Evolutionary conservation across 208 protist species (phyloP), one percentile per base, ranked within the genome.

Genomic region (Crithidia expoeki): DNA sequence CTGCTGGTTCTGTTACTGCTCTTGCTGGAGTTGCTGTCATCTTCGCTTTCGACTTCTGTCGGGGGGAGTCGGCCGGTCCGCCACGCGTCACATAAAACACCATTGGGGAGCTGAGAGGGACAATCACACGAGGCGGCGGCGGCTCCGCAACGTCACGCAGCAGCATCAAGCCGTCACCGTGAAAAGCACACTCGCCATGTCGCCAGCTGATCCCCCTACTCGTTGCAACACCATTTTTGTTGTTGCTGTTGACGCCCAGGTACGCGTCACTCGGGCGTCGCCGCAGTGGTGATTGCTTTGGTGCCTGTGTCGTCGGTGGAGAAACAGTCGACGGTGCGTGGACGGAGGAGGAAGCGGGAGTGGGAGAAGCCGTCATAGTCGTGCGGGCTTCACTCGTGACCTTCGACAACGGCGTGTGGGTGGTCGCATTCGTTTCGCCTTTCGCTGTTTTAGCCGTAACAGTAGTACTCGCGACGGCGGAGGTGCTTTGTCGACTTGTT

Each of bases 91-190:
- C 44, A 19, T n/a, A n/a, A n/a, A n/a, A n/a, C n/a, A 49, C 14
- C 16, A 12, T 40, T 12, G 16, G 4, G 19, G 44, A 49, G 44
- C 44, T 49, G 44, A 27, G 0, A 2, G 32, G 36, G 17, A 1
- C 56, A 4, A 32, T 17, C n/a, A 49, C 58, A n/a, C 58, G 40
- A 9, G 58, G 58, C 25, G 58, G 42, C 5, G 42, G 58, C 17
- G 58, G 40, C 25, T 34, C 40, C 2, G 27, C 58, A 5, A 64
- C 58, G 27, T 64, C 58, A 6, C 40, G 58, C 58, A 64, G 58
- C 58, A 64, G 40, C 23, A 42, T 51, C 58, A 64, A 52, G 1
- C 58, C 58, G 40, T 52, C 34, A 14, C 58, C 58, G 7, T 34
- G 4, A 36, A 64, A 64, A 0, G 19, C 40, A 25, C 58, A 32